phyloP scores from a whole-genome alignment of 768 basidiomycete species.

The Trametes cinnabarina region DNA sequence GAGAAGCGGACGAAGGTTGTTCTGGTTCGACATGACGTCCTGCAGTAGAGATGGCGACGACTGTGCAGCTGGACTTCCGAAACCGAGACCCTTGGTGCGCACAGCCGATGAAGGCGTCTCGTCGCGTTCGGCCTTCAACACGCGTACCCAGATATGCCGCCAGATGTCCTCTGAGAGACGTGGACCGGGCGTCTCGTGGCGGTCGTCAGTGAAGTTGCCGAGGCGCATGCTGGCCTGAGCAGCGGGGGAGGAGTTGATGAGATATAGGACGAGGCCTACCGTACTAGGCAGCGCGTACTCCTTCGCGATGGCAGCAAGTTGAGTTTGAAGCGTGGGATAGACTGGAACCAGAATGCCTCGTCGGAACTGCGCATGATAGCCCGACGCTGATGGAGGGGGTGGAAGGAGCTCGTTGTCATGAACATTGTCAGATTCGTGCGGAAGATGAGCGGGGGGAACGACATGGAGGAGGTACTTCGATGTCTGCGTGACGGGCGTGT shows the following conservation, averaged over 20 bases:
- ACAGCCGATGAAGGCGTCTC: conserved; percentile 33
- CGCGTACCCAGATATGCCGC: conserved; percentile 81
- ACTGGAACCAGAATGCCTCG: conserved; percentile 88
- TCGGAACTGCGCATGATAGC: conserved; percentile 76
- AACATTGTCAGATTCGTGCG: conserved; percentile 53
- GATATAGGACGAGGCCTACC: conserved; percentile 77
- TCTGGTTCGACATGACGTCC: conserved; percentile 29
- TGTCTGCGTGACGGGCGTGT: conserved; percentile 39
- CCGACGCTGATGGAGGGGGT: conserved; percentile 58
- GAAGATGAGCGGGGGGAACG: conserved; percentile 72
- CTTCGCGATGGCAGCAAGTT: conserved; percentile 83
- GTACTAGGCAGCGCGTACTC: conserved; percentile 93
- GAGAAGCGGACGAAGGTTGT: conserved; percentile 45
- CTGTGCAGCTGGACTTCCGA: conserved; percentile 33
- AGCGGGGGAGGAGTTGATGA: conserved; percentile 46
- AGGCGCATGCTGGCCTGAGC: conserved; percentile 32
- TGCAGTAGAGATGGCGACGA: conserved; percentile 29
- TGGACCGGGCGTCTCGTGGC: conserved; percentile 62
- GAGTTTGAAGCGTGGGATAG: conserved; percentile 77
- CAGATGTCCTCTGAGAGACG: conserved; percentile 85
- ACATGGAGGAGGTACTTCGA: conserved; percentile 81
- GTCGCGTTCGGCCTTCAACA: conserved; percentile 58
- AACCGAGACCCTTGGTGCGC: conserved; percentile 43
- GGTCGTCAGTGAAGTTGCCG: conserved; percentile 9
- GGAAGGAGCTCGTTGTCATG: conserved; percentile 47